Percentiles rank a stretch among this genome's conserved stretches.
Conservation (phyloP, 2,329 filamentous ascomycete species). For the Hypoxylon sp. region DNA sequence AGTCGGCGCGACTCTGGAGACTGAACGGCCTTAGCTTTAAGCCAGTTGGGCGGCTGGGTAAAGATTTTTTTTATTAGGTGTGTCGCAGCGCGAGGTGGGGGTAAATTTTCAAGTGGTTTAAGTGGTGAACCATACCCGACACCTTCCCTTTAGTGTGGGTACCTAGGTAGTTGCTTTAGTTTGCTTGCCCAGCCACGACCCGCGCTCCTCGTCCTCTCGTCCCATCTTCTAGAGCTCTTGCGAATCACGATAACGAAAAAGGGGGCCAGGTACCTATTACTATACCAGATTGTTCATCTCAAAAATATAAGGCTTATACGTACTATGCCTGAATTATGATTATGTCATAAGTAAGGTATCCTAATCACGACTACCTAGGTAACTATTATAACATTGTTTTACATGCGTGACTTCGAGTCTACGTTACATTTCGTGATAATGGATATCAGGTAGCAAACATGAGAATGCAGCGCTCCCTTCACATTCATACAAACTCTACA, state of each 20-base stretch:
- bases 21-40: conserved; percentile 13
- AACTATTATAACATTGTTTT: background rate
- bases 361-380: too few species aligned
- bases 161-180: too few species aligned
- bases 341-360: too few species aligned
- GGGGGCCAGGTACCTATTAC: too few species aligned
- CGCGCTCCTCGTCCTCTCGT: background rate
- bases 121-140: background rate
- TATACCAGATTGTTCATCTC: too few species aligned
- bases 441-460: background rate
- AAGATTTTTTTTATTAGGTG: conserved; percentile 33
- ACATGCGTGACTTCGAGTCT: too few species aligned
- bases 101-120: background rate
- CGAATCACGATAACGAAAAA: too few species aligned
- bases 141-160: background rate
- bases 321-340: too few species aligned
- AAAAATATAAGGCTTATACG: too few species aligned
- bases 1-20: conserved; percentile 18
- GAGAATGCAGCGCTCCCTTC: background rate
- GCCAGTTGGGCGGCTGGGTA: conserved; percentile 28
- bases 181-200: conserved; percentile 1
- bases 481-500: background rate
- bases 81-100: conserved; percentile 36
- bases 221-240: too few species aligned
- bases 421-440: conserved; percentile 3